phyloP scores from a whole-genome alignment of 768 basidiomycete species.

The Suillus tomentosus region DNA sequence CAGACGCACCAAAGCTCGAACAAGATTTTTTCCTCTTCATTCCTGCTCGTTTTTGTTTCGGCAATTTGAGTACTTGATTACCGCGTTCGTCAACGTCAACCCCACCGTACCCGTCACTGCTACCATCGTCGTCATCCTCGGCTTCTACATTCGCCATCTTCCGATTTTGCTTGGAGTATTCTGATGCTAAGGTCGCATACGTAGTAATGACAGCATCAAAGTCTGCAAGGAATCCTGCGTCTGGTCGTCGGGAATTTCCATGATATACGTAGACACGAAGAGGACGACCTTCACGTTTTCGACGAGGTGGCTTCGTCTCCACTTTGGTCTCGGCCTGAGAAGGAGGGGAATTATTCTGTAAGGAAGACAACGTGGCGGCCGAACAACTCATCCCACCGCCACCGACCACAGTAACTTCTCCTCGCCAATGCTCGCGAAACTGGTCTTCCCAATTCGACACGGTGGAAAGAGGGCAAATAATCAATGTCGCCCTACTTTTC shows the following conservation, averaged over 20 bases:
- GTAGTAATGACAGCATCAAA: conserved; percentile 98
- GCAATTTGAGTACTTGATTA: conserved; percentile 56
- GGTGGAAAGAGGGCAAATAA: conserved; percentile 94
- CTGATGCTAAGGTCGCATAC: conserved; percentile 92
- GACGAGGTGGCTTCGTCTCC: conserved; percentile 32
- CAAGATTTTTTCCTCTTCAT: conserved; percentile 64
- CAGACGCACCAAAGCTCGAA: conserved; percentile 45
- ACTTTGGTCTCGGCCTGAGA: conserved; percentile 28
- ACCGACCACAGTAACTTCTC: conserved; percentile 81
- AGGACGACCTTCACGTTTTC: conserved; percentile 49
- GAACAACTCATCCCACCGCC: conserved; percentile 55
- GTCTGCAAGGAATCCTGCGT: conserved; percentile 85
- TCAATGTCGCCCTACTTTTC: conserved; percentile 88
- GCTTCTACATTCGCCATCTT: conserved; percentile 59
- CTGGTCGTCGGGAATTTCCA: conserved; percentile 83
- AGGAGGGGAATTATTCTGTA: conserved; percentile 37
- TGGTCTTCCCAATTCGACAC: conserved; percentile 99
- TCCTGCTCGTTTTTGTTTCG: conserved; percentile 68
- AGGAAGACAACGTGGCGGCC: conserved; percentile 31
- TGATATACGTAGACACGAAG: conserved; percentile 96
- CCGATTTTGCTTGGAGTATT: conserved; percentile 87
- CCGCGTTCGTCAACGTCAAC: conserved; percentile 71
- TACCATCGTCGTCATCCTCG: conserved; percentile 69
- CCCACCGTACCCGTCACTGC: conserved; percentile 60
- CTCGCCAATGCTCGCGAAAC: conserved; percentile 95